Conservation (phyloP, 768 basidiomycete genomes). For the Pleurotus cornucopiae region DNA sequence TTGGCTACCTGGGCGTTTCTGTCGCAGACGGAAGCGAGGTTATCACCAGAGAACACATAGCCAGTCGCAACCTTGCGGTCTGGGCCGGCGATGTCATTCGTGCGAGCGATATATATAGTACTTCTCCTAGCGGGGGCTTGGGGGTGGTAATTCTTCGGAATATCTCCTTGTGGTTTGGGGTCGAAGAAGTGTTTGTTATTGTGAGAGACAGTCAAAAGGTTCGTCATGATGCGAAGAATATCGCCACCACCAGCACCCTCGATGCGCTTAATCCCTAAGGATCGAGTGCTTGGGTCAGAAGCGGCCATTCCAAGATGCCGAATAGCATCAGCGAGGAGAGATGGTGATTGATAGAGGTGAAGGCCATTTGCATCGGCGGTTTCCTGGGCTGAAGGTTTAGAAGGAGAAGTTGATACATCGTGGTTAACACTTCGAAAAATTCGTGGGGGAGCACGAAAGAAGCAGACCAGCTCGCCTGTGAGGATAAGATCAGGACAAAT, state of each 20-base stretch:
- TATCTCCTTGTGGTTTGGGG: constrained; percentile 34
- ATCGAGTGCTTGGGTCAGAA: constrained; percentile 42
- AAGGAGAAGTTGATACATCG: constrained; percentile 44
- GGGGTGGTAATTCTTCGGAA: constrained; percentile 37
- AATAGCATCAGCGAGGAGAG: constrained; percentile 70
- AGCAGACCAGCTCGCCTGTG: constrained; percentile 80
- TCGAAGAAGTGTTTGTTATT: constrained; percentile 32
- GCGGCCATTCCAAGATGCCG: constrained; percentile 61
- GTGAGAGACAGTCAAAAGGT: constrained; percentile 60
- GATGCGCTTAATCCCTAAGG: constrained; percentile 34
- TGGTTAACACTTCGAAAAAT: constrained; percentile 58
- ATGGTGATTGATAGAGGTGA: constrained; percentile 56
- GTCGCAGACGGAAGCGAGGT: constrained; percentile 46
- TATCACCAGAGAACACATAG: constrained; percentile 50
- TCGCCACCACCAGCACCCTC: constrained; percentile 43
- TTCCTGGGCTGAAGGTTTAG: constrained; percentile 14
- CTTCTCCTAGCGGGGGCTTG: constrained; percentile 45
- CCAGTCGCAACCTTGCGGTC: constrained; percentile 56
- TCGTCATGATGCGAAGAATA: constrained; percentile 75
- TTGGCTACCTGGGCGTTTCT: constrained; percentile 60
- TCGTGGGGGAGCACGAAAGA: constrained; percentile 75
- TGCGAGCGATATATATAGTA: constrained; percentile 52
- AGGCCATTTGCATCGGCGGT: constrained; percentile 13
- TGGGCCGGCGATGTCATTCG: constrained; percentile 44
- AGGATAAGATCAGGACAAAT: neutral